These are phyloP conservation scores for Periglandula ipomoeae DNA, from an alignment of 2,329 filamentous ascomycete genomes.

Conservation along the genomic window DNA sequence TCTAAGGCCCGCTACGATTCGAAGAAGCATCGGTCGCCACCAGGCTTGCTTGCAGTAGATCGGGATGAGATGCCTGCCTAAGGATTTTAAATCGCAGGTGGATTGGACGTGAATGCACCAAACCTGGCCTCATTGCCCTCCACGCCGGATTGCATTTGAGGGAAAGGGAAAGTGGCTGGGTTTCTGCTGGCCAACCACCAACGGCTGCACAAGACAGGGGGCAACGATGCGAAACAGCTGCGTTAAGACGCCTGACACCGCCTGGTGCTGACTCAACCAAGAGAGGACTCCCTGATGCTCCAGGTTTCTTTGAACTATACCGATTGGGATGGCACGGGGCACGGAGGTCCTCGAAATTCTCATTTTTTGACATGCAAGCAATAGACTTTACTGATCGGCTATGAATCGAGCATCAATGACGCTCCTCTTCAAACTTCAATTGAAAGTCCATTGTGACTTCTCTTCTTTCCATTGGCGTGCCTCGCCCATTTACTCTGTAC, in stretches of 20 bases:
- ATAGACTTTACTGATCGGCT: too few relatives aligned
- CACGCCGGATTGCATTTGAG: background rate
- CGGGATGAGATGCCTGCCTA: background rate
- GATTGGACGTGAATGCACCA: background rate
- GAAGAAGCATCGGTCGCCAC: background rate
- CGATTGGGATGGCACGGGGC: too few relatives aligned
- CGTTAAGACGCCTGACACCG: background rate
- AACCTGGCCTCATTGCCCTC: background rate
- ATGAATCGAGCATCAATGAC: too few relatives aligned
- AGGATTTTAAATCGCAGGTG: background rate
- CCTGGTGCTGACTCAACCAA: background rate
- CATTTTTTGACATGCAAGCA: too few relatives aligned
- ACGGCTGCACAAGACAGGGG: background rate
- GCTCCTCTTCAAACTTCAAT: too few relatives aligned
- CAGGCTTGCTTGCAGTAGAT: background rate
- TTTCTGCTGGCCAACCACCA: background rate
- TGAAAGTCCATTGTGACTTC: too few relatives aligned
- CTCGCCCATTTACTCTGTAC: too few relatives aligned
- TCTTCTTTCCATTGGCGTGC: too few relatives aligned
- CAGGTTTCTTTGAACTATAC: background rate
- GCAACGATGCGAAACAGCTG: background rate
- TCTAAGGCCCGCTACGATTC: background rate
- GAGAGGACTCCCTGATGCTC: background rate
- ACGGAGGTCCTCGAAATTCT: too few relatives aligned
- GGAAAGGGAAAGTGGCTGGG: background rate